These are phyloP conservation scores for Didymella arachidicola DNA, from an alignment of 2,329 filamentous ascomycete genomes.

Conservation along the genomic window DNA sequence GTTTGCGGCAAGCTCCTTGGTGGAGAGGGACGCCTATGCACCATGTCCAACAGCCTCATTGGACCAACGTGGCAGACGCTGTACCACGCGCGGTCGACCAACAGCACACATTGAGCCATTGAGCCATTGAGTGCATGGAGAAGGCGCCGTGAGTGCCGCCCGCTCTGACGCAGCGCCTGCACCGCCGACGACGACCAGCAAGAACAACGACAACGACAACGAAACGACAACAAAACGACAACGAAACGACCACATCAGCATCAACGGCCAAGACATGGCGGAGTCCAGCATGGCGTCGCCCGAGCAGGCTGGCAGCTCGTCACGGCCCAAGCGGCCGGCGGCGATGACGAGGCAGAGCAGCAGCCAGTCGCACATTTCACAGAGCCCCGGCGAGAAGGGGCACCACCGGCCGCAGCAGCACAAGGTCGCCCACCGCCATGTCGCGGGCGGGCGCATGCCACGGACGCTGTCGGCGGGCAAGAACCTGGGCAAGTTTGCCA, in stretches of 20 bases:
- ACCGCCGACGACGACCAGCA: neutral
- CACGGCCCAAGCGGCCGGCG: slow-evolving; percentile 48
- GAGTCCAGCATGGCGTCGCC: slow-evolving; percentile 47
- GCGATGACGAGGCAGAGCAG: slow-evolving; percentile 49
- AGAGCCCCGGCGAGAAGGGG: slow-evolving; percentile 47
- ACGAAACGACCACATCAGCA: slow-evolving; percentile 14
- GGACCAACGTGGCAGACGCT: slow-evolving; percentile 44
- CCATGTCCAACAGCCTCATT: slow-evolving; percentile 33
- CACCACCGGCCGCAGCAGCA: slow-evolving; percentile 37
- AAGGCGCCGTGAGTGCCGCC: slow-evolving; percentile 3
- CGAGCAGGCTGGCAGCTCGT: slow-evolving; percentile 41
- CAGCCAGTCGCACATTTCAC: slow-evolving; percentile 48
- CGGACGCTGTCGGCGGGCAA: slow-evolving; percentile 53
- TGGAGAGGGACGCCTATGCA: slow-evolving; percentile 29
- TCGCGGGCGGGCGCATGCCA: slow-evolving; percentile 52
- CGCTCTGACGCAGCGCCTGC: slow-evolving; percentile 5
- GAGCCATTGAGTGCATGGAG: slow-evolving; percentile 26
- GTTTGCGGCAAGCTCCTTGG: slow-evolving; percentile 33
- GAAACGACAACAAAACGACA: slow-evolving; percentile 23
- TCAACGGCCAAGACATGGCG: slow-evolving; percentile 19
- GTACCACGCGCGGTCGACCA: slow-evolving; percentile 36
- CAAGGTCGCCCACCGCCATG: slow-evolving; percentile 51
- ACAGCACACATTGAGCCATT: slow-evolving; percentile 39
- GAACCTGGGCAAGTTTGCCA: slow-evolving; percentile 54
- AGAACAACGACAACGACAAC: slow-evolving; percentile 5